Percentiles rank a stretch among this genome's conserved stretches.
Conservation (phyloP, 2,329 filamentous ascomycete species). For the Ilyonectria destructans region DNA sequence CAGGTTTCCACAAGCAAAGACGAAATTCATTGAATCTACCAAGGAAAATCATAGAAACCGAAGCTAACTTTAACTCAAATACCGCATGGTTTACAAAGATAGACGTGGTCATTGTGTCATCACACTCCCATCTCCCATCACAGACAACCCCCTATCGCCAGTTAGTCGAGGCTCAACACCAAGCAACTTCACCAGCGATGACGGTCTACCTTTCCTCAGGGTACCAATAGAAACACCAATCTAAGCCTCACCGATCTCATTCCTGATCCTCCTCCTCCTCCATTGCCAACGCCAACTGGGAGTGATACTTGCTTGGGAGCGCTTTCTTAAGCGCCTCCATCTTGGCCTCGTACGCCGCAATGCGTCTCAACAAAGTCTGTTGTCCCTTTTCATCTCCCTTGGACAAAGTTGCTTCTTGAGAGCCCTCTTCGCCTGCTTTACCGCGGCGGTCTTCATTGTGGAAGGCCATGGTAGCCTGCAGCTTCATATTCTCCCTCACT, state of each 20-base stretch:
- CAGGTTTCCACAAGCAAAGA: neutral
- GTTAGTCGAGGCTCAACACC: neutral
- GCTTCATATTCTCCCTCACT: slow-evolving; percentile 42
- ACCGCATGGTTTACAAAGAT: neutral
- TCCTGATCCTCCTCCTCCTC: neutral
- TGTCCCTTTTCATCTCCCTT: slow-evolving; percentile 16
- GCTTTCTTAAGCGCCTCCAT: slow-evolving; percentile 35
- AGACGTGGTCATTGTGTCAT: neutral
- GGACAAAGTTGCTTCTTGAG: slow-evolving; percentile 36
- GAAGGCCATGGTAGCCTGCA: slow-evolving; percentile 39
- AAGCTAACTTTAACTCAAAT: neutral
- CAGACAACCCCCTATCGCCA: neutral
- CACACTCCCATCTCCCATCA: neutral
- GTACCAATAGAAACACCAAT: neutral
- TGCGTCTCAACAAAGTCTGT: slow-evolving; percentile 14
- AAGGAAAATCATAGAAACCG: neutral
- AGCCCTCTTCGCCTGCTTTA: slow-evolving; percentile 36
- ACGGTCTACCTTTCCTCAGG: neutral
- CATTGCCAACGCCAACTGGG: slow-evolving; percentile 5
- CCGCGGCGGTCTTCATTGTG: slow-evolving; percentile 42
- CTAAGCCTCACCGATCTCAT: neutral
- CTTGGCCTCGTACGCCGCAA: slow-evolving; percentile 34
- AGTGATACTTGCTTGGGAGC: slow-evolving; percentile 33
- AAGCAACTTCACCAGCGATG: neutral
- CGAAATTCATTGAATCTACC: neutral